Evolutionary conservation across 768 basidiomycete genomes (phyloP), one percentile per base, ranked within the genome.

Genomic region (Amanita polypyramis): DNA sequence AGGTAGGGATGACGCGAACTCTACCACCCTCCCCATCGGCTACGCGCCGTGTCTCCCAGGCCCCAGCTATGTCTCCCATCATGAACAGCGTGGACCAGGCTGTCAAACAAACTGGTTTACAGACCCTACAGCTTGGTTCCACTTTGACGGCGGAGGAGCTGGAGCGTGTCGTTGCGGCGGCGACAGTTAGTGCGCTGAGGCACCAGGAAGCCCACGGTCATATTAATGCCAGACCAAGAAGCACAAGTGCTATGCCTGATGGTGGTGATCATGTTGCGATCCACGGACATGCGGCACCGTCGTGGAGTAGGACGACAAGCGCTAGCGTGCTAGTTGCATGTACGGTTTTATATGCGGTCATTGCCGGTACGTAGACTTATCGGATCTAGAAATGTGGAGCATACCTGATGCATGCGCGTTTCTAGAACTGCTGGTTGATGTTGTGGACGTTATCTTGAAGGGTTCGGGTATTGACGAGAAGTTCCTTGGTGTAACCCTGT

Each of bases 391-490:
- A 32, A 49, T 23, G 25, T 27, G 25, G 25, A 9, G 4, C 12
- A 12, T 33, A 34, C 11, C 39, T 50, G 5, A 50, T 38, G 19
- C 38, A 44, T 46, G 14, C 19, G 5, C n/a, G 41, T 46, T 29
- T 60, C 29, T 62, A 96, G 96, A 99, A 60, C 73, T 99, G 48
- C 76, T 99, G 34, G 81, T 98, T 29, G 88, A 95, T 52, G 91
- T 97, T 7, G 94, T 99, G 7, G 96, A 99, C 61, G 86, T 92
- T 35, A 81, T 98, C 9, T 72, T 99, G 17, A 70, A 87, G 55
- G 91, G 81, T 19, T 92, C 91, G 0, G 90, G 90, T 2, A 90
- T 98, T 23, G 89, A 96, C 49, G 96, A 98, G 61, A 99, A 99
- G 62, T 94, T 98, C 73, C 76, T 99, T 25, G 96, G 96, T 44